Conservation (phyloP, 768 basidiomycete species). For the Boletales sp. region DNA sequence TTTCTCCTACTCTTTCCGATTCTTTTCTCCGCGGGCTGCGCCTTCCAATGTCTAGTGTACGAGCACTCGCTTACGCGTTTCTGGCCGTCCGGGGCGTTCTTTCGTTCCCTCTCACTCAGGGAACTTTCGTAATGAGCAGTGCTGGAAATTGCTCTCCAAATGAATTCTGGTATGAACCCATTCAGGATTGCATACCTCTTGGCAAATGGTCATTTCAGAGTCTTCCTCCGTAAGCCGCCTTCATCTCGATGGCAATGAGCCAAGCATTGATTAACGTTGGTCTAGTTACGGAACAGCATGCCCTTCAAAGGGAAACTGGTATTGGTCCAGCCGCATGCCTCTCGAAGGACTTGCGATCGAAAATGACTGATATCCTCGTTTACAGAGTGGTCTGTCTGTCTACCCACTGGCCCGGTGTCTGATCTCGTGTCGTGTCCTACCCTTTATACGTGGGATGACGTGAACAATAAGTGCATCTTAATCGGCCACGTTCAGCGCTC, state of each 20-base stretch:
- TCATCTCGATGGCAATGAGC: neutral
- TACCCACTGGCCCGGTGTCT: slow-evolving; percentile 6
- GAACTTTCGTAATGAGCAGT: slow-evolving; percentile 3
- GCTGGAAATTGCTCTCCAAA: slow-evolving; percentile 12
- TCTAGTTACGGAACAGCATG: slow-evolving; percentile 9
- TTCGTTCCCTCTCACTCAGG: slow-evolving; percentile 9
- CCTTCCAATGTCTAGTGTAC: slow-evolving; percentile 5
- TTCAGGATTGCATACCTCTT: slow-evolving; percentile 8
- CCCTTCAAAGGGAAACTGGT: slow-evolving; percentile 7
- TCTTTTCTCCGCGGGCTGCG: slow-evolving; percentile 1
- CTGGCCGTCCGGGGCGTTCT: slow-evolving; percentile 1
- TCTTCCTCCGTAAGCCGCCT: slow-evolving; percentile 14
- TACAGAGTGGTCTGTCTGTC: slow-evolving; percentile 12
- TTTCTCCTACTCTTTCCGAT: neutral
- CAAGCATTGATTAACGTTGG: neutral
- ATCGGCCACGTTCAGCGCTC: neutral
- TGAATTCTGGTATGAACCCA: slow-evolving; percentile 15
- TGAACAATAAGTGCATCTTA: slow-evolving; percentile 1
- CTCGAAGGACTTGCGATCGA: neutral
- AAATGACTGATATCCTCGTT: neutral
- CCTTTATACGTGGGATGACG: slow-evolving; percentile 5
- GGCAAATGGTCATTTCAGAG: neutral
- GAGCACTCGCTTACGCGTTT: neutral
- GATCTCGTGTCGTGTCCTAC: slow-evolving; percentile 5
- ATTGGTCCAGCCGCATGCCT: slow-evolving; percentile 16